phyloP scores from a whole-genome alignment of 2,329 filamentous ascomycete species.

The Pseudomassariella vexata region DNA sequence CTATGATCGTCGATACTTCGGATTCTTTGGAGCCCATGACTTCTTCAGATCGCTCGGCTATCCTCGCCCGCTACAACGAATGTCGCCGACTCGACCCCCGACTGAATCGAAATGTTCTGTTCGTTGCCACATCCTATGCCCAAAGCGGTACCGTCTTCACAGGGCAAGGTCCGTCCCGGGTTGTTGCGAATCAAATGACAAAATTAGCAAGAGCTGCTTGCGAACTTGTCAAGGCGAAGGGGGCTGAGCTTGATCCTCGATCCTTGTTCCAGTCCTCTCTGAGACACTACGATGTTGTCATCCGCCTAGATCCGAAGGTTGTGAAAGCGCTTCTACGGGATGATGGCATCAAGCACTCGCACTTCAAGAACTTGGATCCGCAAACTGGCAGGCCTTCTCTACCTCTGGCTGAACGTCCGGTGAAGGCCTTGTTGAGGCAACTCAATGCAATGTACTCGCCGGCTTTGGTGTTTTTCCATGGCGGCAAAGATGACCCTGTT shows the following conservation, averaged over 20 bases:
- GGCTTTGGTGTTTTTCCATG: conserved; percentile 74
- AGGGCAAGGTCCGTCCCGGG: conserved; percentile 63
- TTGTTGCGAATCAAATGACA: conserved; percentile 79
- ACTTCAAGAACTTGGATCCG: conserved; percentile 77
- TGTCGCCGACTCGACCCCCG: conserved; percentile 85
- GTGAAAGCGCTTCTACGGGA: conserved; percentile 34
- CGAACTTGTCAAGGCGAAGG: conserved; percentile 50
- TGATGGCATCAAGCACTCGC: conserved; percentile 32
- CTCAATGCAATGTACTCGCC: conserved; percentile 62
- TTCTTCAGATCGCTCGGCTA: conserved; percentile 51
- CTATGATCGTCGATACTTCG: conserved; percentile 73
- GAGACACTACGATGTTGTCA: conserved; percentile 78
- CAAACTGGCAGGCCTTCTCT: conserved; percentile 36
- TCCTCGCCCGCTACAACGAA: conserved; percentile 68
- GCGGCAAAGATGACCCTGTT: conserved; percentile 49
- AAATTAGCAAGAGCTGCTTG: conserved; percentile 72
- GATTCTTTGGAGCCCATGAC: conserved; percentile 59
- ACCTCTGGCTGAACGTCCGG: conserved; percentile 54
- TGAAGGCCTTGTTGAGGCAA: conserved; percentile 59
- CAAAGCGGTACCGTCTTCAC: conserved; percentile 77
- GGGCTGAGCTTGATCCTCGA: conserved; percentile 45
- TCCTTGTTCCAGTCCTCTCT: conserved; percentile 68
- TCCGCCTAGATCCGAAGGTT: conserved; percentile 59
- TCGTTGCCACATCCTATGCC: conserved; percentile 77
- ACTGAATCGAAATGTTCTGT: conserved; percentile 77